These are phyloP conservation scores for Blastocrithidia nonstop DNA, from an alignment of 208 protist genomes.

Conservation along the genomic window DNA sequence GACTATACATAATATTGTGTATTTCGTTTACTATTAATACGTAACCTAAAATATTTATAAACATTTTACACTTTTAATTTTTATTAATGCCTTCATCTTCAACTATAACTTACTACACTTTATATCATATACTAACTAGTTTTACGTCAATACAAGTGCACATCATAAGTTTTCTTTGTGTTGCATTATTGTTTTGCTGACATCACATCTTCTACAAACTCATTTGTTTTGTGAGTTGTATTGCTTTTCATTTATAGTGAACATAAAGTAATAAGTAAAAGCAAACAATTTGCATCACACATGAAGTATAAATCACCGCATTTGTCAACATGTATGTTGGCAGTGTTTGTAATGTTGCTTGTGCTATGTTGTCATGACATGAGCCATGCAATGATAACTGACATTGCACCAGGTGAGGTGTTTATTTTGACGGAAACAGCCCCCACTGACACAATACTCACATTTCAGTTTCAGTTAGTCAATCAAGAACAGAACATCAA, in stretches of 20 bases:
- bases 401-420: slow-evolving; percentile 10
- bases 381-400: slow-evolving; percentile 6
- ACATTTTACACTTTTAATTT: neutral
- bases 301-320: neutral
- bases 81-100: neutral
- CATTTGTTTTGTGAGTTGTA: neutral
- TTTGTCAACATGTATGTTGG: neutral
- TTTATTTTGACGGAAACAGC: slow-evolving; percentile 22
- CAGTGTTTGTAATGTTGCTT: neutral
- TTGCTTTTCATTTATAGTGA: neutral
- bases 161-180: neutral
- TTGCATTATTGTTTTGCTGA: neutral
- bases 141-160: neutral
- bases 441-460: slow-evolving; percentile 8
- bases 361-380: neutral
- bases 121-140: neutral
- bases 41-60: no score
- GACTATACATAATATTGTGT: no score
- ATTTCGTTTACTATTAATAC: no score
- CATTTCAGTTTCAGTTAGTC: slow-evolving; percentile 41
- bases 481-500: slow-evolving; percentile 10
- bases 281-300: neutral
- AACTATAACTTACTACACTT: neutral
- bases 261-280: neutral
- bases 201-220: neutral